Percentiles rank a stretch among this genome's conserved stretches.
Evolutionary conservation across 768 basidiomycete genomes (phyloP).

Genomic region (Multifurca ochricompacta): DNA sequence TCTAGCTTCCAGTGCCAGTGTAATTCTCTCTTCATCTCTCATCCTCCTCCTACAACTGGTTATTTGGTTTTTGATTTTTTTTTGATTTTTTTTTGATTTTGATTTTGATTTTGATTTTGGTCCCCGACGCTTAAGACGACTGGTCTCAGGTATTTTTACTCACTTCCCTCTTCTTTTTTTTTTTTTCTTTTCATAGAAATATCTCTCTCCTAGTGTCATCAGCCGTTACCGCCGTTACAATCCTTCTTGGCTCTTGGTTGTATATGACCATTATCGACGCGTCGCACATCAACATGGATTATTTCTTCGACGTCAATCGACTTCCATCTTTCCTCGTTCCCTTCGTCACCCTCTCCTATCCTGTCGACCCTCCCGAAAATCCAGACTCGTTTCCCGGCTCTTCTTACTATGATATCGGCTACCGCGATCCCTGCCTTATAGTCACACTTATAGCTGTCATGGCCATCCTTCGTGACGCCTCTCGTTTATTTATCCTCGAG

Average conservation of each 20-base stretch:
- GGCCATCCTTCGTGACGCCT: conserved; percentile 76
- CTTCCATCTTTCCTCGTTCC: conserved; percentile 51
- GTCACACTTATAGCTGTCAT: conserved; percentile 78
- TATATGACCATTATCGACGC: conserved; percentile 17
- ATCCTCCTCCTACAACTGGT: too few relatives aligned
- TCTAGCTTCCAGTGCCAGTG: too few relatives aligned
- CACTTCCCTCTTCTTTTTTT: too few relatives aligned
- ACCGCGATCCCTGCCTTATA: conserved; percentile 70
- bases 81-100: too few relatives aligned
- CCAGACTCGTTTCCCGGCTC: conserved; percentile 71
- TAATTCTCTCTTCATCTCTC: too few relatives aligned
- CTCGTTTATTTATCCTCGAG: conserved; percentile 66
- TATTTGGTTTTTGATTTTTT: too few relatives aligned
- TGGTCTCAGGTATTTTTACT: not conserved
- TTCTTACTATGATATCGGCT: conserved; percentile 64
- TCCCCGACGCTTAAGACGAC: too few relatives aligned
- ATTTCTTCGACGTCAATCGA: conserved; percentile 13
- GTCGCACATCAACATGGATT: conserved; percentile 19
- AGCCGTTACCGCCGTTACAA: too few relatives aligned
- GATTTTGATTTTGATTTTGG: too few relatives aligned
- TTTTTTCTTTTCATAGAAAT: too few relatives aligned
- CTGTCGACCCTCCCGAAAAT: conserved; percentile 42
- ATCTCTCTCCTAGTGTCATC: too few relatives aligned
- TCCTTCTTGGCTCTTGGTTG: not conserved
- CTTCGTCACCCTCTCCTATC: conserved; percentile 71